Base-by-base conservation (phyloP, 148 eudicot species). In the Fallopia convolvulus region DNA sequence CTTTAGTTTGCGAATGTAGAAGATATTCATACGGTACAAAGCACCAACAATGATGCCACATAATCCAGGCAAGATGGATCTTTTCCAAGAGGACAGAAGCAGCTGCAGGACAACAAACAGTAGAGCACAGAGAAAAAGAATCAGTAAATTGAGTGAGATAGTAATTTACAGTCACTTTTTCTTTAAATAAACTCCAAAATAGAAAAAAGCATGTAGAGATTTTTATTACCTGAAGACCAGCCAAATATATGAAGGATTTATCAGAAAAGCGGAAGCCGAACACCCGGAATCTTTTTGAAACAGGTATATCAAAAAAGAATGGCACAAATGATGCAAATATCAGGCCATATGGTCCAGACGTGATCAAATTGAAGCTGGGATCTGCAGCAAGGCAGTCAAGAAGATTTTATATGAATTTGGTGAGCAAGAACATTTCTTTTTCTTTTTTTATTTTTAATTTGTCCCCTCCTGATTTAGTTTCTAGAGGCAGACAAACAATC, bases 321-420 rank as follows among this genome's bases (percentile, higher is more conserved):
- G 93, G 97, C 74, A 95, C 93, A 82, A 91, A 92, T 42, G 97
- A 91, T 68, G 99, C 83, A 87, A 95, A 95, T 81, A 95, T 88
- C 63, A 95, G 84, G 75, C 97, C 92, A 84, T 91, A 95, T 40
- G 99, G 99, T 72, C 99, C 99, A 75, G 99, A 85, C n/a, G 96
- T 88, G 83, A 91, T 83, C 32, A 81, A 39, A 20, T 74, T 84
- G 78, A 80, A 77, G 76, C 85, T 82, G 76, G 97, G 89, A 88
- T 95, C 99, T 95, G 97, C 84, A 84, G 55, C 75, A 76, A 56
- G 10, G 76, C 73, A 70, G 55, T 42, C 52, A 46, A 21, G 32
- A 5, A 46, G 46, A 73, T 13, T 71, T 40, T 8, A 48, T 0
- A 20, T 36, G 8, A 14, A 68, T 68, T 17, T 68, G 44, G 14